Percentiles rank a stretch among this genome's conserved stretches.
phyloP scores from a whole-genome alignment of 176 grass and related monocot genomes.

The Triticum timopheevii region DNA sequence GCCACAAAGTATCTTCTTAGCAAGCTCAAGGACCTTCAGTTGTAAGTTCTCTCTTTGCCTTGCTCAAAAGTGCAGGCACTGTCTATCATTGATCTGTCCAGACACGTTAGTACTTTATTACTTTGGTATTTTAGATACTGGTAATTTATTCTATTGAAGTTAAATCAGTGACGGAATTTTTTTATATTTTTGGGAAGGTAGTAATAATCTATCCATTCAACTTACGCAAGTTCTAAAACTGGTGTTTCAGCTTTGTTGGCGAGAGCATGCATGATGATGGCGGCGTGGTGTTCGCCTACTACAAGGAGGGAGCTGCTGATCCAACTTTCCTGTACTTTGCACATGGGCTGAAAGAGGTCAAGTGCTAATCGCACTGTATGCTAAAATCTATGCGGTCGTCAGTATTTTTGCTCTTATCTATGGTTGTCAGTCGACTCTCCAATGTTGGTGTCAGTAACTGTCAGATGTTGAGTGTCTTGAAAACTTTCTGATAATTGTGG shows the following conservation, averaged over 20 bases:
- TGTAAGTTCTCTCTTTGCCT: conserved; percentile 50
- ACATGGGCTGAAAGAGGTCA: conserved; percentile 72
- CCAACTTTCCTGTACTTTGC: conserved; percentile 90
- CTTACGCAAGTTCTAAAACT: not conserved
- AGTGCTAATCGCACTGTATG: conserved; percentile 50
- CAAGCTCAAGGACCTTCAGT: conserved; percentile 89
- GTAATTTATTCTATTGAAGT: not conserved
- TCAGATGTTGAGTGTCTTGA: not conserved
- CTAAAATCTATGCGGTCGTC: not conserved
- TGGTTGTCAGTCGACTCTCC: not conserved
- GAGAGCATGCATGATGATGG: conserved; percentile 90
- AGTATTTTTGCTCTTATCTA: conserved; percentile 35
- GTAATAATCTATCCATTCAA: not conserved
- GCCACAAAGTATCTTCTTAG: conserved; percentile 81
- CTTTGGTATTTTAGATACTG: not conserved
- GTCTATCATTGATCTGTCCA: not conserved
- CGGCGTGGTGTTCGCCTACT: conserved; percentile 74
- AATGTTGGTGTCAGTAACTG: conserved; percentile 17
- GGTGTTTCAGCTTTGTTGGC: conserved; percentile 71
- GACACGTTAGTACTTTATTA: not conserved
- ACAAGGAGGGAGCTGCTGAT: conserved; percentile 69
- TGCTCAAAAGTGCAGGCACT: no score
- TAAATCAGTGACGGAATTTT: not conserved
- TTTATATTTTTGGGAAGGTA: not conserved
- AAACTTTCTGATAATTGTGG: conserved; percentile 2